Conservation (phyloP, 202 grass and related monocot species). For the Musa balbisiana region DNA sequence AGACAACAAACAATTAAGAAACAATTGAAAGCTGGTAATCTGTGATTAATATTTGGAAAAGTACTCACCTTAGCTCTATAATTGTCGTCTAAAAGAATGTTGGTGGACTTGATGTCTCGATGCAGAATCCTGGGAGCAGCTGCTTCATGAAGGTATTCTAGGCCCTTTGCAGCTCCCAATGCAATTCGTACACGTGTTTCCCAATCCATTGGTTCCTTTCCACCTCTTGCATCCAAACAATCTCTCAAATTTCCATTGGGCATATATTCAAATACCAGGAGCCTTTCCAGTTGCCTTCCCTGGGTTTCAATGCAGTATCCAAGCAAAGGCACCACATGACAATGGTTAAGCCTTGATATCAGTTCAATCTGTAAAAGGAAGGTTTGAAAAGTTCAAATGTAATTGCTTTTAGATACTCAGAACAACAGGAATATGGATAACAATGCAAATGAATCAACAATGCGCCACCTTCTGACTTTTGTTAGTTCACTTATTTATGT, state of each 20-base stretch:
- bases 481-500: too few species aligned
- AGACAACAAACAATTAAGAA: not conserved
- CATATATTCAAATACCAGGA: constrained; percentile 89
- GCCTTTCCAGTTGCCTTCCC: constrained; percentile 57
- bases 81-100: constrained; percentile 82
- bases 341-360: constrained; percentile 88
- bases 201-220: constrained; percentile 69
- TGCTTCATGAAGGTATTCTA: constrained; percentile 96
- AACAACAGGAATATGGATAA: not conserved
- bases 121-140: constrained; percentile 88
- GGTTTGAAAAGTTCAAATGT: not conserved
- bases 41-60: not conserved
- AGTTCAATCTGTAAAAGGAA: constrained; percentile 58
- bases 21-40: not conserved
- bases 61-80: constrained; percentile 61
- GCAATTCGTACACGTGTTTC: constrained; percentile 62
- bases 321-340: constrained; percentile 80
- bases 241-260: constrained; percentile 84
- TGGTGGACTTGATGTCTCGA: constrained; percentile 92
- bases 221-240: constrained; percentile 63
- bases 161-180: constrained; percentile 65
- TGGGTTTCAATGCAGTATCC: constrained; percentile 90
- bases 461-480: too few species aligned
- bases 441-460: not conserved
- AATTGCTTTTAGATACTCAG: not conserved